Evolutionary conservation across 495 filamentous ascomycete genomes (phyloP).

Genomic region (Aspergillus sclerotiicarbonarius): DNA sequence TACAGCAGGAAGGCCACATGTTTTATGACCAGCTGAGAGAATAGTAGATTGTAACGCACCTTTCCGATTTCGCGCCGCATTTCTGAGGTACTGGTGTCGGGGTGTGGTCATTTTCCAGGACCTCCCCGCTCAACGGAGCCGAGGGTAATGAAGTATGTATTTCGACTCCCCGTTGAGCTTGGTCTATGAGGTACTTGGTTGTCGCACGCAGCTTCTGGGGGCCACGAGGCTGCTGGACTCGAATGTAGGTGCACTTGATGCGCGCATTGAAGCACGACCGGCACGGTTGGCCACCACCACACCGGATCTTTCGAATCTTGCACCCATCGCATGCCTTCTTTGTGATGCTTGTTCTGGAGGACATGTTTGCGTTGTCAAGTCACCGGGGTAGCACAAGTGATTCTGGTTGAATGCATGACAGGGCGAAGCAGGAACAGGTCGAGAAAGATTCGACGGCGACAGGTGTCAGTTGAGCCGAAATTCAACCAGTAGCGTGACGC

Average conservation of each 20-base stretch:
- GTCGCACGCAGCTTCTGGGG: constrained; percentile 33
- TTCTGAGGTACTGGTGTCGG: neutral
- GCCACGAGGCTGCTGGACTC: constrained; percentile 30
- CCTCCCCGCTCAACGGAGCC: neutral
- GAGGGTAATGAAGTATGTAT: neutral
- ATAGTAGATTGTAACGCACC: neutral
- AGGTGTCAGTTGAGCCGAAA: neutral
- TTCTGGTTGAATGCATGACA: neutral
- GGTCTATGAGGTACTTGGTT: constrained; percentile 25
- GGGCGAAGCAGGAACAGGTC: neutral
- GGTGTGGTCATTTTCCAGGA: neutral
- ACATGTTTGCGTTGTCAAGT: constrained; percentile 5
- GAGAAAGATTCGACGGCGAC: neutral
- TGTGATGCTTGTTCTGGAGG: constrained; percentile 16
- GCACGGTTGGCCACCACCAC: constrained; percentile 27
- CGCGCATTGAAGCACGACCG: constrained; percentile 31
- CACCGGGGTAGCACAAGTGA: neutral
- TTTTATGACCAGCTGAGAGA: too few relatives aligned
- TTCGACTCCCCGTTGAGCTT: constrained; percentile 11
- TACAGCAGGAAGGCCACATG: too few relatives aligned
- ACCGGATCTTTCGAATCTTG: constrained; percentile 33
- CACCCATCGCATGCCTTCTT: constrained; percentile 35
- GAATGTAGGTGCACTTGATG: constrained; percentile 40
- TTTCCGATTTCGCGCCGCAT: neutral
- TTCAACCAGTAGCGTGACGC: neutral